Conservation (phyloP, 768 basidiomycete species). For the Cyathus striatus region DNA sequence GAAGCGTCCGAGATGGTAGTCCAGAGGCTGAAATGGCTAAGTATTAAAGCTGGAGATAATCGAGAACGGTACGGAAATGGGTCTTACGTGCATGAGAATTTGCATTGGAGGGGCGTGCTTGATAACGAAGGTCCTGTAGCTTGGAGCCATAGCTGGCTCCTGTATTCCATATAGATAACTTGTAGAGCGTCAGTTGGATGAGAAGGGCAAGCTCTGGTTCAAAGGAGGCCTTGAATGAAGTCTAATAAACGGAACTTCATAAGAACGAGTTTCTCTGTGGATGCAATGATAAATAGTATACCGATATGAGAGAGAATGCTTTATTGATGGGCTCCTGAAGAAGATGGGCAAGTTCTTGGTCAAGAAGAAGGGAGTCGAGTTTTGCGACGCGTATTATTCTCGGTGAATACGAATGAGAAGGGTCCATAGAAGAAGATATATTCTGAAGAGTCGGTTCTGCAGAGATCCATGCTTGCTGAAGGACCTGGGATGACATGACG, state of each 20-base stretch:
- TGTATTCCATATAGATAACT: slow-evolving; percentile 75
- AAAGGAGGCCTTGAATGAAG: slow-evolving; percentile 52
- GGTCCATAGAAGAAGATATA: no score
- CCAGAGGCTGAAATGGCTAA: slow-evolving; percentile 45
- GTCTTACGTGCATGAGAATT: slow-evolving; percentile 30
- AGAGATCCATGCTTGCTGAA: slow-evolving; percentile 58
- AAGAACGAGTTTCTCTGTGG: no score
- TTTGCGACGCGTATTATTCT: slow-evolving; percentile 82
- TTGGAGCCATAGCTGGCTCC: slow-evolving; percentile 82
- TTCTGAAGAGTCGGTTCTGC: slow-evolving; percentile 54
- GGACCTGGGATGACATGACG: no score
- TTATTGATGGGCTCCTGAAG: slow-evolving; percentile 78
- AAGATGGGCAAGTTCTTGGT: slow-evolving; percentile 79
- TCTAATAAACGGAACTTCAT: no score
- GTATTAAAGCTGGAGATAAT: slow-evolving; percentile 6
- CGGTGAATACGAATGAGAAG: no score
- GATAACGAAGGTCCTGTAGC: slow-evolving; percentile 73
- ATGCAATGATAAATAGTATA: no score
- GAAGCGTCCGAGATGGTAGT: slow-evolving; percentile 53
- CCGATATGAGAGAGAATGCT: slow-evolving; percentile 63
- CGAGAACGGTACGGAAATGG: slow-evolving; percentile 7
- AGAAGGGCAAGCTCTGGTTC: slow-evolving; percentile 73
- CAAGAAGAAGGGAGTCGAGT: slow-evolving; percentile 86
- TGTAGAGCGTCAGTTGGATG: slow-evolving; percentile 71
- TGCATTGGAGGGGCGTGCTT: slow-evolving; percentile 18